These are phyloP conservation scores for Smallanthus sonchifolius DNA, from an alignment of 129 eudicot species.

Conservation along the genomic window DNA sequence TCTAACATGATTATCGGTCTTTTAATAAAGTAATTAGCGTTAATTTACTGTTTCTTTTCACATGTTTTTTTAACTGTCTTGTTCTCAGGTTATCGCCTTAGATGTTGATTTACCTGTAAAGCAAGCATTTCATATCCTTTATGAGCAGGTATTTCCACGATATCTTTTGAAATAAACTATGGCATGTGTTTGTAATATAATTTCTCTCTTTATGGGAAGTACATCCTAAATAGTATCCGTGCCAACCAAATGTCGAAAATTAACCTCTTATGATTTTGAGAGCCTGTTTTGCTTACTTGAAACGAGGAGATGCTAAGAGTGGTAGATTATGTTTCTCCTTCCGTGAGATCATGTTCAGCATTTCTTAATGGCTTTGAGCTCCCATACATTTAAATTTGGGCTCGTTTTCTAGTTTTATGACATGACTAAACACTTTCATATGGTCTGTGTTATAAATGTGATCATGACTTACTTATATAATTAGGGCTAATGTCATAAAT, in stretches of 20 bases:
- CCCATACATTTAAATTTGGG: background rate
- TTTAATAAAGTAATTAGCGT: background rate
- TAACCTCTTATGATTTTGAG: background rate
- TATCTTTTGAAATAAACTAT: slow-evolving; percentile 3
- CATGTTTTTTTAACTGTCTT: background rate
- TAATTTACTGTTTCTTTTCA: background rate
- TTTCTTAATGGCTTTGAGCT: background rate
- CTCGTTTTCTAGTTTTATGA: background rate
- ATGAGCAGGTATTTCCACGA: slow-evolving; percentile 67
- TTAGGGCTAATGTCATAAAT: background rate
- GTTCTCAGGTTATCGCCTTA: slow-evolving; percentile 68
- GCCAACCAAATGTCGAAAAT: background rate
- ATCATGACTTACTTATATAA: background rate
- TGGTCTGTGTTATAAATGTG: background rate
- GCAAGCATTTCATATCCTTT: slow-evolving; percentile 91
- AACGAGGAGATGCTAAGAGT: background rate
- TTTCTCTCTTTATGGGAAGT: background rate
- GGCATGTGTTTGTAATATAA: background rate
- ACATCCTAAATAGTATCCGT: background rate
- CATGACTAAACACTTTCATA: background rate
- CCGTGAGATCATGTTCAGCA: background rate
- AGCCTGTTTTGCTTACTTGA: background rate
- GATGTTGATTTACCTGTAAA: slow-evolving; percentile 94
- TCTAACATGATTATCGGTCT: slow-evolving; percentile 21
- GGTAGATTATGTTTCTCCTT: background rate